Conservation (phyloP, 768 basidiomycete genomes). For the Leccinum rimulosum region DNA sequence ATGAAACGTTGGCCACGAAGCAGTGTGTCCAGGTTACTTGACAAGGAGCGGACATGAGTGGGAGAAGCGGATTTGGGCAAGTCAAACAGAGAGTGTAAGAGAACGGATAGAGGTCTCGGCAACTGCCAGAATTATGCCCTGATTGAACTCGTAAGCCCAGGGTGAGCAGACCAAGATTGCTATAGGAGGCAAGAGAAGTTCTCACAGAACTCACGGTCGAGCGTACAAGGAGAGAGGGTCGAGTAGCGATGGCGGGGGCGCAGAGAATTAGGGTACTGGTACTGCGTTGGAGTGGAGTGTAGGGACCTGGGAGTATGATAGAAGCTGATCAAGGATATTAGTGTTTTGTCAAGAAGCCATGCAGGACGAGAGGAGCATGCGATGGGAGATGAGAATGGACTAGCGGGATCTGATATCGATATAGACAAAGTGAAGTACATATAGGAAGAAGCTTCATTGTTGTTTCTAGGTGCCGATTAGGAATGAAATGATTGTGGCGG, state of each 20-base stretch:
- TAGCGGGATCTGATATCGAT: background rate
- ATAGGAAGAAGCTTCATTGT: conserved; percentile 4
- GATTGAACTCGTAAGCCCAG: background rate
- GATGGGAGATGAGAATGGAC: background rate
- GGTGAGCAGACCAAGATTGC: conserved; percentile 5
- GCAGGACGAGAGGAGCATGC: background rate
- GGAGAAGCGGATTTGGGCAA: background rate
- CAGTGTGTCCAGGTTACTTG: background rate
- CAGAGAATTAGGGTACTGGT: background rate
- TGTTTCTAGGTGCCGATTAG: background rate
- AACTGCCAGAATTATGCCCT: background rate
- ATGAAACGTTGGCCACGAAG: conserved; percentile 1
- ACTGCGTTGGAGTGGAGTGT: background rate
- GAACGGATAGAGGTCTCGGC: background rate
- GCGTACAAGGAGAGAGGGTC: background rate
- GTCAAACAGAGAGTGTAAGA: background rate
- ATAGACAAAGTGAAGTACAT: background rate
- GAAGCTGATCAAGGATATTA: background rate
- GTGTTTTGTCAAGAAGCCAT: background rate
- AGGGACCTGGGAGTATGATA: background rate
- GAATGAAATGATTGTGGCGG: background rate
- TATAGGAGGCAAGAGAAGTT: background rate
- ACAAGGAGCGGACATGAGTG: background rate
- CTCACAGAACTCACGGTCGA: conserved; percentile 9
- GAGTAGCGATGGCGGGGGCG: background rate